A percentile compares a stretch with the other conserved stretches of the same genome.
These are phyloP conservation scores for Aspergillus intermedius DNA, from an alignment of 2,329 filamentous ascomycete genomes.

Conservation along the genomic window DNA sequence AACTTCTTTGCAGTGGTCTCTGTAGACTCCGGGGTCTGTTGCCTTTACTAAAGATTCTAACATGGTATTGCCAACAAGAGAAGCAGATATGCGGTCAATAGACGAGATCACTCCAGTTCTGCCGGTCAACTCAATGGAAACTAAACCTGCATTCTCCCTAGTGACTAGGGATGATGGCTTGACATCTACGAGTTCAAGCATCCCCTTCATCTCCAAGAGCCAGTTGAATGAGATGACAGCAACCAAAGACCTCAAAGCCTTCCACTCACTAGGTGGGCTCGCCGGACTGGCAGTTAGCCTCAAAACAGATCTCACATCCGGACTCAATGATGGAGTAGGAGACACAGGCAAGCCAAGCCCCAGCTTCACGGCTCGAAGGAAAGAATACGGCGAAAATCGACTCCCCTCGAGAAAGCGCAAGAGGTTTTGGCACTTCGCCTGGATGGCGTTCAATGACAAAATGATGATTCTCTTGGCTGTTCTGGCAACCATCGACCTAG, in stretches of 20 bases:
- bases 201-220: conserved; percentile 66
- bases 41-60: no score
- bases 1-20: no score
- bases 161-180: no score
- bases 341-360: conserved; percentile 26
- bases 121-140: no score
- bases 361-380: conserved; percentile 57
- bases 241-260: conserved; percentile 68
- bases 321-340: conserved; percentile 65
- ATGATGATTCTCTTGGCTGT: conserved; percentile 65
- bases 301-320: conserved; percentile 56
- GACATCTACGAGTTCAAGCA: conserved; percentile 38
- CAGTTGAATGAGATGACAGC: conserved; percentile 71
- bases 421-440: conserved; percentile 62
- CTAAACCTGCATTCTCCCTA: no score
- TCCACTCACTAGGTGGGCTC: conserved; percentile 68
- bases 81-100: no score
- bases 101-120: no score
- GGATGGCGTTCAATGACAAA: conserved; percentile 79
- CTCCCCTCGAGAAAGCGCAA: conserved; percentile 64
- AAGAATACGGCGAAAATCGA: conserved; percentile 62
- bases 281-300: conserved; percentile 67
- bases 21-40: no score
- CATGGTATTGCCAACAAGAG: no score
- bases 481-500: conserved; percentile 66